Evolutionary conservation across 108 stramenopile genomes (phyloP).

Genomic region (Heterococcus sp.): DNA sequence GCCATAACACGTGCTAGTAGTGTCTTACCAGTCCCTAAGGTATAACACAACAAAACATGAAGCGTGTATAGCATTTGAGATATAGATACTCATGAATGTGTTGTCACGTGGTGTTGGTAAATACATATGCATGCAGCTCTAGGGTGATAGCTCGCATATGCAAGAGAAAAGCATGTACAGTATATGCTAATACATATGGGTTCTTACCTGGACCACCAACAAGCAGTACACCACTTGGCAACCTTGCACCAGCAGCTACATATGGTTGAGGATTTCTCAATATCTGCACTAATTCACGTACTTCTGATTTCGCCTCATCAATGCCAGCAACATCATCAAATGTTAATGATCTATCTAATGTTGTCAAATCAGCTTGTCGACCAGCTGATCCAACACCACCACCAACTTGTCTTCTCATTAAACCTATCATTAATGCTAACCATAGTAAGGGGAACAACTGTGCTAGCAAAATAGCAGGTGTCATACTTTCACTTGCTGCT

Average conservation of each 20-base stretch:
- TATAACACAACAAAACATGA: too few species aligned
- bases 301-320: constrained; percentile 70
- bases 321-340: constrained; percentile 91
- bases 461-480: background rate
- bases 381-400: background rate
- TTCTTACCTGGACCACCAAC: constrained; percentile 56
- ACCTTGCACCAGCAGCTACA: constrained; percentile 42
- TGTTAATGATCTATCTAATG: constrained; percentile 38
- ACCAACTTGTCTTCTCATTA: background rate
- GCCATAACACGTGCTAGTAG: constrained; percentile 61
- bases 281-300: constrained; percentile 56
- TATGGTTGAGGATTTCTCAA: constrained; percentile 26
- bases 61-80: too few species aligned
- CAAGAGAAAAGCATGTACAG: too few species aligned
- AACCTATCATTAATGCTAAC: background rate
- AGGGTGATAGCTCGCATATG: too few species aligned
- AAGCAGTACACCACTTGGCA: constrained; percentile 54
- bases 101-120: too few species aligned
- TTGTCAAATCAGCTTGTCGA: background rate
- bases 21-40: constrained; percentile 59
- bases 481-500: background rate
- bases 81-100: too few species aligned
- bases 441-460: background rate
- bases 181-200: too few species aligned
- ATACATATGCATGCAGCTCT: too few species aligned